These are phyloP conservation scores for Marsdenia floribunda DNA, from an alignment of 257 asterid species.

Conservation along the genomic window DNA sequence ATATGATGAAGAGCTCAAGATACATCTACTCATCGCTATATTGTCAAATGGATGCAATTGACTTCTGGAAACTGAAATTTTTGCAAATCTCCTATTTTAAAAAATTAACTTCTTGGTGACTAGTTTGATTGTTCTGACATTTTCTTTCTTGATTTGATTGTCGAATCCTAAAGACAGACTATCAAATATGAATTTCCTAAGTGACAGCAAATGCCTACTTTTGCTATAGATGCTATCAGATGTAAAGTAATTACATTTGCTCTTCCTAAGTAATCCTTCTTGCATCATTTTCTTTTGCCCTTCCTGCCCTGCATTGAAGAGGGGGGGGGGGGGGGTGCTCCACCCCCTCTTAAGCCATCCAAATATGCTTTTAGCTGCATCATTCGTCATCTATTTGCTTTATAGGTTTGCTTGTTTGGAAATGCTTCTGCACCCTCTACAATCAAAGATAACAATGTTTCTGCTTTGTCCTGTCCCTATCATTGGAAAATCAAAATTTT, in stretches of 20 bases:
- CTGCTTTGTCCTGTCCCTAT: slow-evolving; percentile 32
- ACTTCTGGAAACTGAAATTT: slow-evolving; percentile 2
- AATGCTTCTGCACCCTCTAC: slow-evolving; percentile 33
- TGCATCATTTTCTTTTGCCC: neutral
- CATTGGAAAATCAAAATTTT: slow-evolving; percentile 7
- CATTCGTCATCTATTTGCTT: slow-evolving; percentile 25
- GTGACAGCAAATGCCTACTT: neutral
- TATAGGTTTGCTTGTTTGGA: slow-evolving; percentile 22
- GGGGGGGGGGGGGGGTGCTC: neutral
- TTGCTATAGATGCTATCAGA: neutral
- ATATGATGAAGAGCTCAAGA: neutral
- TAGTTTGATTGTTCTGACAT: slow-evolving; percentile 13
- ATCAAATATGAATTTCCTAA: neutral
- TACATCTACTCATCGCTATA: neutral
- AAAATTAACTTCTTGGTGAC: slow-evolving; percentile 15
- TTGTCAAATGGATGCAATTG: slow-evolving; percentile 3
- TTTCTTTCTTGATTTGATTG: slow-evolving; percentile 18
- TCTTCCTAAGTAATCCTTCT: neutral
- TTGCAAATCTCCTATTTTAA: neutral
- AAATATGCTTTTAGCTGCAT: slow-evolving; percentile 16
- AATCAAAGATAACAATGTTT: slow-evolving; percentile 37
- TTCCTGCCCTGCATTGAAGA: slow-evolving; percentile 3
- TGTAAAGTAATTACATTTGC: neutral
- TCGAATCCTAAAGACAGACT: slow-evolving; percentile 3
- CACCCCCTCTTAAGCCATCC: slow-evolving; percentile 20